Conservation (phyloP, 805 yeast species). For the Candida arabinofermentans region DNA sequence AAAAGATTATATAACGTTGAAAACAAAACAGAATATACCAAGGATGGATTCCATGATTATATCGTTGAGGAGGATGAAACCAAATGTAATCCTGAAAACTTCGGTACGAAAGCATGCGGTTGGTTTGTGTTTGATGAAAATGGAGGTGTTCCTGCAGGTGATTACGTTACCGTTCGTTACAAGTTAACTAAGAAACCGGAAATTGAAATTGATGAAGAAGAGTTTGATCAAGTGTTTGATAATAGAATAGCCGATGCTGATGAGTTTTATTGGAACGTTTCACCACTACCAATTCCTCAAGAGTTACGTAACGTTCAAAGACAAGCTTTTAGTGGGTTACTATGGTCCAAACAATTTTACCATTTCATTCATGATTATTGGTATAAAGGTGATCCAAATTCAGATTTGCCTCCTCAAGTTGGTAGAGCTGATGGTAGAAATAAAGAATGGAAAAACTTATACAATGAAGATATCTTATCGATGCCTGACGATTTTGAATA, state of each 20-base stretch:
- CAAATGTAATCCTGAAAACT: constrained; percentile 63
- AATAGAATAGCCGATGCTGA: constrained; percentile 85
- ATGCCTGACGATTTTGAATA: constrained; percentile 96
- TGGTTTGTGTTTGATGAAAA: constrained; percentile 74
- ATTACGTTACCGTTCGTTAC: constrained; percentile 80
- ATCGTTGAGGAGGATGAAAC: constrained; percentile 56
- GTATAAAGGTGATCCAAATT: constrained; percentile 79
- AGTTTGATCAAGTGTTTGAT: constrained; percentile 63
- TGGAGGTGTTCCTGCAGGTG: constrained; percentile 82
- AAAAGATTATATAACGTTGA: constrained; percentile 59
- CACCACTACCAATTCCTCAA: constrained; percentile 80
- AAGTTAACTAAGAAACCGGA: constrained; percentile 40
- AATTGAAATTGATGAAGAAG: constrained; percentile 60
- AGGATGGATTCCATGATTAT: constrained; percentile 90
- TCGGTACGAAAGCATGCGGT: constrained; percentile 84
- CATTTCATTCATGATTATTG: constrained; percentile 82
- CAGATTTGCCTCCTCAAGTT: constrained; percentile 71
- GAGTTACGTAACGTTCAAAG: constrained; percentile 80
- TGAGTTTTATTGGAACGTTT: constrained; percentile 83
- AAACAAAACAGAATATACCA: constrained; percentile 58
- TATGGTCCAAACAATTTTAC: constrained; percentile 93
- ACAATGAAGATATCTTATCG: constrained; percentile 81
- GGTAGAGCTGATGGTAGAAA: constrained; percentile 86
- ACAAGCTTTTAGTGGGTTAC: constrained; percentile 89
- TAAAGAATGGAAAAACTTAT: constrained; percentile 83